Evolutionary conservation across 495 filamentous ascomycete species (phyloP).

Genomic region (Collariella sp.): DNA sequence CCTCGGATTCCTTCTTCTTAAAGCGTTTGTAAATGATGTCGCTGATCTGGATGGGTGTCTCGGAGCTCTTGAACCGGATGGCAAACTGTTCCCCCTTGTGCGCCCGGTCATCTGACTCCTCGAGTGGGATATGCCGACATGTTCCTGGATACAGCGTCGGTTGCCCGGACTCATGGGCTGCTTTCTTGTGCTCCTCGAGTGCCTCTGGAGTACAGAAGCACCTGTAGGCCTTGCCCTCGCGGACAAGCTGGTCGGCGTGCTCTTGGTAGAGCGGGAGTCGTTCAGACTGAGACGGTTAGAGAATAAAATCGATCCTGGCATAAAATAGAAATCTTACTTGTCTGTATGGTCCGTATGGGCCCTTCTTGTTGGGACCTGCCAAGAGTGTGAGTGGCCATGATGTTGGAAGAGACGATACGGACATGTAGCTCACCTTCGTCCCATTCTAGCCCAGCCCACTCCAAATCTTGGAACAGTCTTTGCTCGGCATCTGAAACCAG

Average conservation of each 20-base stretch:
- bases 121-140: slow-evolving; percentile 56
- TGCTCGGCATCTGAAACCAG: slow-evolving; percentile 65
- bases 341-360: slow-evolving; percentile 76
- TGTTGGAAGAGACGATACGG: no score
- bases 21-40: slow-evolving; percentile 73
- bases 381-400: slow-evolving; percentile 13
- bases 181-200: slow-evolving; percentile 52
- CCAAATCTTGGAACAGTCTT: slow-evolving; percentile 64
- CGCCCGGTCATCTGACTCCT: slow-evolving; percentile 61
- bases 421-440: slow-evolving; percentile 64
- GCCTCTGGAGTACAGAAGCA: slow-evolving; percentile 82
- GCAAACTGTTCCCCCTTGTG: slow-evolving; percentile 62
- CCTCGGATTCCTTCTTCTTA: slow-evolving; percentile 31
- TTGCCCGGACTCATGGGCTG: slow-evolving; percentile 50
- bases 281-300: slow-evolving; percentile 54
- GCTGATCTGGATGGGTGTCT: slow-evolving; percentile 48
- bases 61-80: slow-evolving; percentile 60
- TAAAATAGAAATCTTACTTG: slow-evolving; percentile 45
- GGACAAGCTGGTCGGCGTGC: slow-evolving; percentile 62
- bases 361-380: slow-evolving; percentile 67
- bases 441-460: slow-evolving; percentile 87
- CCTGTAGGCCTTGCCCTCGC: slow-evolving; percentile 69
- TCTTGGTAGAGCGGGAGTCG: slow-evolving; percentile 62
- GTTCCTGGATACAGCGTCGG: slow-evolving; percentile 67
- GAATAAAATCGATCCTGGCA: not conserved